Base-by-base conservation (phyloP, 1,284 basidiomycete genomes). In the Leucoagaricus sp. region DNA sequence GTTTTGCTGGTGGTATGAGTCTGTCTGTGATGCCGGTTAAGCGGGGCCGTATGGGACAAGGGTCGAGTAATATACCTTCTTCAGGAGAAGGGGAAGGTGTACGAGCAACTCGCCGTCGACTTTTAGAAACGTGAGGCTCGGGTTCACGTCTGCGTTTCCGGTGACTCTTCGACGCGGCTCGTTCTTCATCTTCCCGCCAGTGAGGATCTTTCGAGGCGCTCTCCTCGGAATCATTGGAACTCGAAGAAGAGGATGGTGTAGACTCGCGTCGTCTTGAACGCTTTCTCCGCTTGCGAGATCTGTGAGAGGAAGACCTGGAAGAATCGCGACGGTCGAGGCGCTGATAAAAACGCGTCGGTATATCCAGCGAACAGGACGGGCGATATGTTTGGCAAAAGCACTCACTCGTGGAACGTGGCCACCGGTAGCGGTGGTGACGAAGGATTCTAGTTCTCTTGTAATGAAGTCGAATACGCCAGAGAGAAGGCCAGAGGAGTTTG, bases 391-490 rank as follows among this genome's bases (percentile, higher is more conserved):
- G n/a, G 25, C n/a, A n/a, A n/a, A 13, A 21, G 29, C 25, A 44
- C 63, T 58, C 28, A 52, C 63, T 58, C 31, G 57, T 41, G 26
- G 45, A 34, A 7, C 58, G 17, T 33, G 62, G 49, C 15, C 40
- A n/a, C 86, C 85, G 3, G 84, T 83, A 50, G 88, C 89, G 63
- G 76, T 85, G 36, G 79, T 71, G 17, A 90, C 77, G 68, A 91
- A 91, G 13, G 84, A 85, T 48, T 83, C 83, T 28, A 91, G 64
- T 67, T 91, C 88, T 45, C 82, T 75, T n/a, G 87, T 82, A 3
- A 91, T 81, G 65, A 85, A 88, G 65, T 71, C 79, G 63, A 90
- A 77, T 6, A 90, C 85, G 60, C 82, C 82, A 4, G 85, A 82
- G 40, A 91, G 64, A 10, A 90, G 64, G 53, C 86, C 81, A 44